Evolutionary conservation across 2,329 filamentous ascomycete species (phyloP).

Genomic region (Alternaria longipes): DNA sequence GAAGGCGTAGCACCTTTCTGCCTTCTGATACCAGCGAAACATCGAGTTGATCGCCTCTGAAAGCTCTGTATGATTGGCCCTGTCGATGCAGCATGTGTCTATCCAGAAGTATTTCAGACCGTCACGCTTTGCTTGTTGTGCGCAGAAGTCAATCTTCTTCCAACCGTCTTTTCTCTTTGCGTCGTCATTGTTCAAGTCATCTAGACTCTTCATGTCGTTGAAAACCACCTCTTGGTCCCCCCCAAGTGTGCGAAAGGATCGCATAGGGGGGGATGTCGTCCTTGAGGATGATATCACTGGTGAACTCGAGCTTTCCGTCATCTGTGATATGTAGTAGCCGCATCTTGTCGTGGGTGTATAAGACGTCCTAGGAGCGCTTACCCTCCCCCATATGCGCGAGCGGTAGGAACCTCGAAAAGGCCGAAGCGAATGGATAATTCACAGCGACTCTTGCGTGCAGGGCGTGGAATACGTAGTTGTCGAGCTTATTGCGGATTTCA

Average conservation of each 20-base stretch:
- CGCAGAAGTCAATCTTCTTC: conserved; percentile 28
- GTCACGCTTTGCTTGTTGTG: conserved; percentile 20
- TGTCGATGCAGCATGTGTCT: neutral
- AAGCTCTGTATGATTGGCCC: neutral
- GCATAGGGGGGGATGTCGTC: conserved; percentile 14
- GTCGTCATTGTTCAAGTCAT: neutral
- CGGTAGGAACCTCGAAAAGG: neutral
- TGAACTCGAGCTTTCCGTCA: conserved; percentile 17
- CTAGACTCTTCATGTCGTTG: neutral
- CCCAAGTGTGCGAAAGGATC: conserved; percentile 16
- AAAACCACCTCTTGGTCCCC: conserved; percentile 1
- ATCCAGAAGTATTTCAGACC: conserved; percentile 5
- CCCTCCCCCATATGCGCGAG: too few species aligned
- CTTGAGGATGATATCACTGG: neutral
- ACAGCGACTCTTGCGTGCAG: neutral
- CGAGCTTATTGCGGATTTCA: neutral
- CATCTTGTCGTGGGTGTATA: too few species aligned
- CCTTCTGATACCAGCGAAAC: conserved; percentile 29
- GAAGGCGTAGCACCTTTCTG: conserved; percentile 28
- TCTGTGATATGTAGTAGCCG: too few species aligned
- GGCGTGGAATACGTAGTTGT: neutral
- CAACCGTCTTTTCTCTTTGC: neutral
- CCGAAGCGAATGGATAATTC: too few species aligned
- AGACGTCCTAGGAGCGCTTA: too few species aligned
- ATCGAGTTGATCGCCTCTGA: conserved; percentile 23